Evolutionary conservation across 768 basidiomycete species (phyloP), one percentile per base, ranked within the genome.

Genomic region (Russula ochroleuca): DNA sequence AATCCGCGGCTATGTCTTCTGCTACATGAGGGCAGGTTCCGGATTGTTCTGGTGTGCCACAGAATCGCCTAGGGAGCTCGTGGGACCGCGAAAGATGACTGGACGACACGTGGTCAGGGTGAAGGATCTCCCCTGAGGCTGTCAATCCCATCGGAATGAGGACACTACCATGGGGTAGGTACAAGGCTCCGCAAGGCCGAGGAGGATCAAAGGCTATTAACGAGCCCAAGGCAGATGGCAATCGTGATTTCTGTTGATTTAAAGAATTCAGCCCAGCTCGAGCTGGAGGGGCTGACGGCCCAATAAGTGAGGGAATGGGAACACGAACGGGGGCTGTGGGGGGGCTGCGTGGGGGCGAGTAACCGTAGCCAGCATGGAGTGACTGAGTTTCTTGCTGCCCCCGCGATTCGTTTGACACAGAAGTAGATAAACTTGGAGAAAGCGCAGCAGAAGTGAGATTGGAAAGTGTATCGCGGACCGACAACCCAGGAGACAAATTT

Each of bases 401-500:
- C n/a, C 19, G 28, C 17, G 37, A 28, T 40, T 47, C 57, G 47
- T 40, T 45, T 37, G 37, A 23, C 40, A 19, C n/a, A 28, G 38
- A 35, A 11, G n/a, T 35, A 43, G 57, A 33, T 8, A 5, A 19
- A n/a, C 33, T 47, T 19, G 37, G 59, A 2, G 5, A 40, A 35
- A 19, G 31, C n/a, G 28, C 11, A 17, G 21, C 31, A 56, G 58
- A 50, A 2, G 53, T 60, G 19, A 66, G 50, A 41, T 53, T 51
- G 25, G 57, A 65, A 28, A 66, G 56, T 25, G 55, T 38, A 31
- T 64, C 62, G 33, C 11, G 50, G 57, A 59, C 51, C 3, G 62
- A 54, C 40, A 48, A 28, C 25, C 52, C 63, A 35, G 65, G 65
- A 59, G 31, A 50, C 40, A 54, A 35, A 33, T 45, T 59, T n/a